Conservation (phyloP, 2,329 filamentous ascomycete species). For the Xylariaceae sp. region DNA sequence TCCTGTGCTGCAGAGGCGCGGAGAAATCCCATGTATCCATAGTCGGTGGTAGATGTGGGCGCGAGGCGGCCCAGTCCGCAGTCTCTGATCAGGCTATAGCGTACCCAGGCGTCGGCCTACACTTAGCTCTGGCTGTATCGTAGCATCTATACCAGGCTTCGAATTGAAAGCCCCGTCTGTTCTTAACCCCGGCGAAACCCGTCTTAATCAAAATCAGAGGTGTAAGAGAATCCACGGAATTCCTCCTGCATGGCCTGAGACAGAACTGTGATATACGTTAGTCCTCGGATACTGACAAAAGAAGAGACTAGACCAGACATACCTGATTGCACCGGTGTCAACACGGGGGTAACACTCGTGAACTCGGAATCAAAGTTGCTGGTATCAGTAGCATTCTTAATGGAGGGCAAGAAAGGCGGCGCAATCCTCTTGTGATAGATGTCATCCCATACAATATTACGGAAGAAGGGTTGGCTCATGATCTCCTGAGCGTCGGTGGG, state of each 20-base stretch:
- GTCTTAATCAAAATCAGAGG: conserved; percentile 73
- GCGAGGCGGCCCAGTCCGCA: conserved; percentile 1
- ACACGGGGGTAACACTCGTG: conserved; percentile 93
- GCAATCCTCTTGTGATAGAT: conserved; percentile 92
- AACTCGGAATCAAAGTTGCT: conserved; percentile 99
- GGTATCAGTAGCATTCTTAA: conserved; percentile 93
- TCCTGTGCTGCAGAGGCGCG: neutral
- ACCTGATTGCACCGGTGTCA: conserved; percentile 97
- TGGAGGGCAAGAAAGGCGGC: conserved; percentile 83
- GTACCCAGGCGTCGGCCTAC: neutral
- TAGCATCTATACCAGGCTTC: neutral
- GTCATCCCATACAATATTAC: conserved; percentile 97
- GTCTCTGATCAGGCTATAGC: conserved; percentile 1
- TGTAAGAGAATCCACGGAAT: conserved; percentile 98
- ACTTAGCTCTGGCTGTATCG: conserved; percentile 9
- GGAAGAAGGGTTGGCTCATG: conserved; percentile 98
- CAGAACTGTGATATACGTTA: conserved; percentile 58
- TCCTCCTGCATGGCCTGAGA: conserved; percentile 99
- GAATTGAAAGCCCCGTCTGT: neutral
- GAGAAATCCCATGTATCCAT: neutral
- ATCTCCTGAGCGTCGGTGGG: conserved; percentile 97
- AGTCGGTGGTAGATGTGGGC: neutral
- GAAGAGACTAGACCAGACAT: conserved; percentile 40
- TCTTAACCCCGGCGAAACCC: conserved; percentile 3
- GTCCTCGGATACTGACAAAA: conserved; percentile 8